Base-by-base conservation (phyloP, 2,329 filamentous ascomycete genomes). In the Chrysoporthe austroafricana region DNA sequence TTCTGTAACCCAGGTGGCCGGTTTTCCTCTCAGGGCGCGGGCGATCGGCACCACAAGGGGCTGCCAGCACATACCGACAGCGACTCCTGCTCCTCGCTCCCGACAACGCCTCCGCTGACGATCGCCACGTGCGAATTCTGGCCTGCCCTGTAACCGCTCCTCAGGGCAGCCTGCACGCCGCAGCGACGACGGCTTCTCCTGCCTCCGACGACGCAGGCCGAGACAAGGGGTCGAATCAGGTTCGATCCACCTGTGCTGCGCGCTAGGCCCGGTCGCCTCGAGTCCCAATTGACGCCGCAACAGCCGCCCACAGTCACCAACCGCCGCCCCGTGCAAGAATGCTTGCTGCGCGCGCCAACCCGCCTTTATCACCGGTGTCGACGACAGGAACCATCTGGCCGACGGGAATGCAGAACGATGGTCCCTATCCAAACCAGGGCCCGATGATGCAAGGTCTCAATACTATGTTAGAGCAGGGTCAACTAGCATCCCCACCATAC, bases 351-450 rank as follows among this genome's bases (percentile, higher is more conserved):
- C 68, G 66, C 59, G 65, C 68, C 81, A 89, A 91, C 86, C 90
- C 88, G 81, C 90, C 90, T 77, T 85, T 94, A 78, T 94, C 93
- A 77, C 92, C 93, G 76, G 86, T 93, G 78, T 96, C 92, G 81
- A 82, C 92, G 85, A 90, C 91, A 78, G 92, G 90, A 78, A 94
- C 89, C 83, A 93, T 96, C 78, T 96, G 91, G 90, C 91, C 91
- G 61, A 87, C 85, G 76, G 92, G 93, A 78, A 76, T 79, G 75
- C 81, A 84, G 75, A 84, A 82, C 76, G 82, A 86, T 78, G 82
- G 82, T 70, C 79, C 84, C 65, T 86, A 83, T 76, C 82, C 76
- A 76, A 85, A 78, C 78, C 43, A 64, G 54, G 36, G 43, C 18
- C 42, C 68, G 26, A 46, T 60, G 57, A 46, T 60, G 57, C 59